A percentile compares a stretch with the other conserved stretches of the same genome.
phyloP scores from a whole-genome alignment of 2,329 filamentous ascomycete genomes.

The Aspergillus persii region DNA sequence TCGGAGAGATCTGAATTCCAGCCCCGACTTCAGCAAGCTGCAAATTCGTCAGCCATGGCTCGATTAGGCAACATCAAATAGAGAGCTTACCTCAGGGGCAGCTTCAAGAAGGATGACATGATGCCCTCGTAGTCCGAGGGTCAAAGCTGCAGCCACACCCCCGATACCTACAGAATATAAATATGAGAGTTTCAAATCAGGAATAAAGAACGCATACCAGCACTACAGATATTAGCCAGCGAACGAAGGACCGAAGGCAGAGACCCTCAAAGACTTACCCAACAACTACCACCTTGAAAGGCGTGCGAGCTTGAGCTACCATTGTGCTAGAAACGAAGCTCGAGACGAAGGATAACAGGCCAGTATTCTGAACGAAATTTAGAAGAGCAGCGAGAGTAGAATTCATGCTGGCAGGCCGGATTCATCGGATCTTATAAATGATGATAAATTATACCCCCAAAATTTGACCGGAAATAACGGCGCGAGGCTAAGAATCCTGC shows the following conservation, averaged over 20 bases:
- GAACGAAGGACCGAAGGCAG: not conserved
- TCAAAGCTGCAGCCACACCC: constrained; percentile 36
- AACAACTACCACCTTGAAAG: constrained; percentile 34
- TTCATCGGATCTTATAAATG: not conserved
- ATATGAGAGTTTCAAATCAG: not conserved
- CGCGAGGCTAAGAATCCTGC: not conserved
- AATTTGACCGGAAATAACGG: not conserved
- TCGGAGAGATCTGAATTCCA: constrained; percentile 79
- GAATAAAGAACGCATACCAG: not conserved
- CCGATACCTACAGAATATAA: constrained; percentile 31
- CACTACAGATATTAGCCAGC: not conserved
- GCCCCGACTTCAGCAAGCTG: constrained; percentile 61
- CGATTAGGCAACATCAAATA: not conserved
- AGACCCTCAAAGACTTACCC: constrained; percentile 27
- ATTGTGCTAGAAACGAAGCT: constrained; percentile 17
- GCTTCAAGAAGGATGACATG: constrained; percentile 33
- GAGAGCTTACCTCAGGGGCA: constrained; percentile 30
- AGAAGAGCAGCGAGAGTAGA: not conserved
- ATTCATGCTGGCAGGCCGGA: not conserved
- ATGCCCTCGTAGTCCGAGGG: constrained; percentile 34
- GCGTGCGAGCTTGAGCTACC: constrained; percentile 23
- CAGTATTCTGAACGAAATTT: not conserved
- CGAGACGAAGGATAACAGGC: not conserved
- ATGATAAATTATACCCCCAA: not conserved
- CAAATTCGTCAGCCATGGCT: not conserved